These are phyloP conservation scores for Fraxinus cuspidata DNA, from an alignment of 257 asterid genomes.

Conservation along the genomic window DNA sequence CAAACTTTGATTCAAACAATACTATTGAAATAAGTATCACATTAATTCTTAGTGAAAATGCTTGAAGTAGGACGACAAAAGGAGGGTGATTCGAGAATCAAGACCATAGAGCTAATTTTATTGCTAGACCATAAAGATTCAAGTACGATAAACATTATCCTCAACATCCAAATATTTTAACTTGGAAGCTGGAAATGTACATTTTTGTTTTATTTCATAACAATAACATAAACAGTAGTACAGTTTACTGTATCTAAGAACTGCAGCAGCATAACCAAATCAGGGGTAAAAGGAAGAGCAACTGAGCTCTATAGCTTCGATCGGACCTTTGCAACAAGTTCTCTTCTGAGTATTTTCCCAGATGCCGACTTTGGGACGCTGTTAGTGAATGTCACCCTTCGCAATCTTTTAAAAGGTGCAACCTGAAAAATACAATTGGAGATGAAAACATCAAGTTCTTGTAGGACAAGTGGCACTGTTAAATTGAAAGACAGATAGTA, in stretches of 20 bases:
- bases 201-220: not conserved
- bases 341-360: slow-evolving; percentile 88
- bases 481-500: not conserved
- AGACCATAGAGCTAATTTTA: too few relatives aligned
- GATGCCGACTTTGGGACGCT: slow-evolving; percentile 87
- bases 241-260: not conserved
- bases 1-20: too few relatives aligned
- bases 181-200: too few relatives aligned
- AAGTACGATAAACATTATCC: too few relatives aligned
- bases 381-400: slow-evolving; percentile 65
- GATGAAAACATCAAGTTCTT: not conserved
- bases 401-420: slow-evolving; percentile 76
- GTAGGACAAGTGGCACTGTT: not conserved
- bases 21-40: too few relatives aligned
- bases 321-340: slow-evolving; percentile 72
- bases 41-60: too few relatives aligned
- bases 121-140: too few relatives aligned
- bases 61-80: too few relatives aligned
- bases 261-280: not conserved
- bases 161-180: too few relatives aligned
- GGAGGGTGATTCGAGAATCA: too few relatives aligned
- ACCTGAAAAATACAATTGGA: slow-evolving; percentile 47
- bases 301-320: slow-evolving; percentile 43
- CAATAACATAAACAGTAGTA: not conserved
- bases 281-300: not conserved